A percentile compares a stretch with the other conserved stretches of the same genome.
phyloP scores from a whole-genome alignment of 2,329 filamentous ascomycete species.

The Trichophaea hybrida region DNA sequence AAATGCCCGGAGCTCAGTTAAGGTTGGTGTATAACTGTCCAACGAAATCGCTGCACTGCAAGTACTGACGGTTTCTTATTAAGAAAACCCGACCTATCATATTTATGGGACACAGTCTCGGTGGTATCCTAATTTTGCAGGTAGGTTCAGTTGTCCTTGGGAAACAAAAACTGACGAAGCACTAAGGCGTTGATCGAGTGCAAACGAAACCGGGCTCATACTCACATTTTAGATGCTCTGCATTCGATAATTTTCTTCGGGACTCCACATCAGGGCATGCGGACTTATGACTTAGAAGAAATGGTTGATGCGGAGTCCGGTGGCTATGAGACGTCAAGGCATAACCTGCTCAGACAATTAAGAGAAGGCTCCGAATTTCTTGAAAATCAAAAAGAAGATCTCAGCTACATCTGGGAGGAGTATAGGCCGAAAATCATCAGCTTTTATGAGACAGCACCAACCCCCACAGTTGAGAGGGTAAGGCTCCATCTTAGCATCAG shows the following conservation, averaged over 20 bases:
- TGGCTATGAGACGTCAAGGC: neutral
- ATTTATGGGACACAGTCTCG: slow-evolving; percentile 1
- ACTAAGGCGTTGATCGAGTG: neutral
- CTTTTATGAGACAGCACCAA: slow-evolving; percentile 10
- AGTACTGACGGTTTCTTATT: neutral
- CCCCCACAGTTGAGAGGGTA: slow-evolving; percentile 6
- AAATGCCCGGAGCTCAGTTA: neutral
- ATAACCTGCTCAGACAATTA: neutral
- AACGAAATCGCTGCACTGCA: neutral
- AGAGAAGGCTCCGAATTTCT: neutral
- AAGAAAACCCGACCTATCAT: neutral
- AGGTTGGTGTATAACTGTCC: neutral
- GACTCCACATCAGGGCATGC: slow-evolving; percentile 2
- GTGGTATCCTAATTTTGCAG: slow-evolving; percentile 4
- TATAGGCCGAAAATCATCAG: neutral
- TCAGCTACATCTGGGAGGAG: neutral
- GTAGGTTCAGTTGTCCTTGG: neutral
- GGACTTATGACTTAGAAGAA: neutral
- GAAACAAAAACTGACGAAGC: neutral
- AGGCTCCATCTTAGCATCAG: neutral
- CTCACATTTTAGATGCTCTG: neutral
- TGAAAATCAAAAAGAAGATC: neutral
- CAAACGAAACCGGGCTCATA: neutral
- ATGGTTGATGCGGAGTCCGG: neutral
- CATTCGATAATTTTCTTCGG: slow-evolving; percentile 2